Evolutionary conservation across 1,284 basidiomycete genomes (phyloP).

Genomic region (Sanghuangporus weigelae): DNA sequence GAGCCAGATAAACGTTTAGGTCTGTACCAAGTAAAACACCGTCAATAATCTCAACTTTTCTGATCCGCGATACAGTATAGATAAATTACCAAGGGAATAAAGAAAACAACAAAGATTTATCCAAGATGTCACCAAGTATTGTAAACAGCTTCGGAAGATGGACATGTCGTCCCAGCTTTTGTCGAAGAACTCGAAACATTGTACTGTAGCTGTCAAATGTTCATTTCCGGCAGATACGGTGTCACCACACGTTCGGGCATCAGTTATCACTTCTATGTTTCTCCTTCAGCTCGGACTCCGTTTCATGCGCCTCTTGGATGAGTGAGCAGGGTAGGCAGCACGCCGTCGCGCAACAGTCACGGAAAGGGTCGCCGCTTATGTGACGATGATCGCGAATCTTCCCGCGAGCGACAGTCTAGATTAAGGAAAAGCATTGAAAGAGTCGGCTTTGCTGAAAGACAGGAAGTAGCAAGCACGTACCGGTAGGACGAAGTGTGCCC

Average conservation of each 20-base stretch:
- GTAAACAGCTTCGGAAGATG: too few relatives aligned
- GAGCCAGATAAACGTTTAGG: too few relatives aligned
- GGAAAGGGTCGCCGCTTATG: neutral
- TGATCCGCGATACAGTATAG: too few relatives aligned
- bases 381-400: neutral
- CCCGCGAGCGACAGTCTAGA: neutral
- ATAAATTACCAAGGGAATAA: too few relatives aligned
- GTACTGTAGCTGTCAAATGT: neutral
- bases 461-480: neutral
- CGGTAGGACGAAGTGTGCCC: neutral
- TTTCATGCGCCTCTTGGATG: constrained; percentile 4
- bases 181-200: neutral
- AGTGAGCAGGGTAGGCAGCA: constrained; percentile 9
- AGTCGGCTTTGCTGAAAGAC: neutral
- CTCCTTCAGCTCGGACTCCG: neutral
- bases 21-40: too few relatives aligned
- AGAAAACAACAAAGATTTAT: too few relatives aligned
- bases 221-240: neutral
- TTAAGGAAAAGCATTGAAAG: neutral
- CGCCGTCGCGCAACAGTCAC: neutral
- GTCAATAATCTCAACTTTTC: too few relatives aligned
- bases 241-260: neutral
- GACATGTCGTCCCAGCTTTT: too few relatives aligned
- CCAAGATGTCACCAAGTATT: too few relatives aligned
- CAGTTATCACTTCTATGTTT: neutral